phyloP scores from a whole-genome alignment of 495 filamentous ascomycete genomes.

The Penicillium herquei region DNA sequence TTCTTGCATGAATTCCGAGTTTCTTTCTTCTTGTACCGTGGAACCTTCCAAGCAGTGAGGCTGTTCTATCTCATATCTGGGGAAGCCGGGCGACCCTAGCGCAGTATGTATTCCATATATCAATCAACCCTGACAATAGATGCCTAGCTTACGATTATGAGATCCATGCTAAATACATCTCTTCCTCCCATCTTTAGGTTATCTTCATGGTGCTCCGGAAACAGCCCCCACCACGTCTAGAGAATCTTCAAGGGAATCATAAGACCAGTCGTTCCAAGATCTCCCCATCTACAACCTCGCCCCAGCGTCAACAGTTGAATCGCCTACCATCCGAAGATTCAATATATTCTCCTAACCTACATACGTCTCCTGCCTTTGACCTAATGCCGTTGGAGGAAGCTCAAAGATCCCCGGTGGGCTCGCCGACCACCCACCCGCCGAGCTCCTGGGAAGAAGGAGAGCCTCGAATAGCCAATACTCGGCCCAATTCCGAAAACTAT shows the following conservation, averaged over 20 bases:
- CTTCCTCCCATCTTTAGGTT: not conserved
- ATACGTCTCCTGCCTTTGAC: conserved; percentile 44
- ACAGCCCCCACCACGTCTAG: conserved; percentile 42
- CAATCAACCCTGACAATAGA: not conserved
- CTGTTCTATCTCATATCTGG: not conserved
- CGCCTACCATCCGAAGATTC: conserved; percentile 35
- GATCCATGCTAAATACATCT: not conserved
- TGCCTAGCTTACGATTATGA: not conserved
- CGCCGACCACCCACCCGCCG: conserved; percentile 27
- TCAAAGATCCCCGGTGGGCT: conserved; percentile 40
- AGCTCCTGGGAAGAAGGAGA: conserved; percentile 38
- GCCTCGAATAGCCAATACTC: conserved; percentile 13
- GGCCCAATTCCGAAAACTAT: conserved; percentile 3
- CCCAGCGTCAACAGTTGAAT: conserved; percentile 29
- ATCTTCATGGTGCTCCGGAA: conserved; percentile 50
- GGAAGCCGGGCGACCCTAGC: conserved; percentile 6
- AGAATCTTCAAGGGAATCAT: conserved; percentile 37
- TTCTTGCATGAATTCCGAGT: no score
- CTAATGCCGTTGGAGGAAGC: conserved; percentile 46
- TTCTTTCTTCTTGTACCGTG: not conserved
- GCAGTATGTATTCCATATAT: not conserved
- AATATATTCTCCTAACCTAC: conserved; percentile 43
- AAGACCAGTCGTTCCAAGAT: conserved; percentile 30
- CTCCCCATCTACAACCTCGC: conserved; percentile 31
- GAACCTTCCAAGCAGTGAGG: not conserved